Evolutionary conservation across 768 basidiomycete species (phyloP), one percentile per base, ranked within the genome.

Genomic region (Multifurca ochricompacta): DNA sequence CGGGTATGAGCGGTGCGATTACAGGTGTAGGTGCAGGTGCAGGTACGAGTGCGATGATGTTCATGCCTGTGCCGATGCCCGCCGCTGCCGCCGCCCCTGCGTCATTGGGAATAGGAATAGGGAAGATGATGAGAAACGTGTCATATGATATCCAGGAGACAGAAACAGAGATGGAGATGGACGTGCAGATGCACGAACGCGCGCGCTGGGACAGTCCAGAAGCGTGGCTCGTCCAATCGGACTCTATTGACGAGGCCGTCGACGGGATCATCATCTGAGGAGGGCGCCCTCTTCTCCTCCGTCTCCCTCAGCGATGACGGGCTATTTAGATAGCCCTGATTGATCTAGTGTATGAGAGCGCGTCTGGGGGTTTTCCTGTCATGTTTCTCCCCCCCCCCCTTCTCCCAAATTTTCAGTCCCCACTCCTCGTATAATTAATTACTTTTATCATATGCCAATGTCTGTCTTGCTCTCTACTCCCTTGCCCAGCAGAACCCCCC

Each of bases 211-310:
- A 52, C 16, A 52, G 50, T 3, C 56, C 45, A 37, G 56, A 57
- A 28, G 56, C 50, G n/a, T 57, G 56, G 56, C 56, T 57, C 34
- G 50, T 57, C 39, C 50, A 39, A 14, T 57, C 56, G 3, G 31
- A 56, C 16, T 51, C 54, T 32, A 11, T 32, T 27, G 46, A 48
- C 3, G 46, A 31, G 23, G 32, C n/a, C 6, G 5, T n/a, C 18
- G 25, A 44, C 23, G 46, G 16, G 23, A 14, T 34, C 37, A 1
- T 19, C 21, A 39, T 21, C 6, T 42, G 41, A 25, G 7, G 23
- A 32, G 11, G 6, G 31, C n/a, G n/a, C n/a, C n/a, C n/a, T n/a
- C n/a, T n/a, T n/a, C n/a, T n/a, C n/a, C n/a, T n/a, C n/a, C n/a
- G n/a, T n/a, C n/a, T n/a, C n/a, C n/a, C n/a, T n/a, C n/a, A n/a